Conservation (phyloP, 2,329 filamentous ascomycete genomes). For the Fusarium luffae region DNA sequence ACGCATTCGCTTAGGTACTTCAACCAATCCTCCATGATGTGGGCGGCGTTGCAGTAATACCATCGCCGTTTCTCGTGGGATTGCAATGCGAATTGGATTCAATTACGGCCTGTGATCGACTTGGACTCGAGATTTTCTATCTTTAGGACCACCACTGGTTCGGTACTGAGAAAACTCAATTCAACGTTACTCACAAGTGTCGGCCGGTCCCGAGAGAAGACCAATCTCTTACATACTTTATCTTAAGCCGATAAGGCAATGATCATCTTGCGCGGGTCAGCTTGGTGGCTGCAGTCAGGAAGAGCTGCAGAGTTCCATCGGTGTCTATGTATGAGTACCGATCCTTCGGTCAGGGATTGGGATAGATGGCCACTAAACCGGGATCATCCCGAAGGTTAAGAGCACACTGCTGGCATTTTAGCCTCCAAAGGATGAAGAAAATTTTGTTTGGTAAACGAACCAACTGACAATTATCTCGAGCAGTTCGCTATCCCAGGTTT, state of each 20-base stretch:
- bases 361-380: conserved; percentile 23
- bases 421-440: neutral
- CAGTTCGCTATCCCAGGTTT: neutral
- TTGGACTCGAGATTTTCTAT: conserved; percentile 25
- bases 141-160: conserved; percentile 11
- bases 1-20: conserved; percentile 1
- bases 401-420: conserved; percentile 8
- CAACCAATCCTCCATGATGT: neutral
- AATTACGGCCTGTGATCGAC: neutral
- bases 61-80: neutral
- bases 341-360: conserved; percentile 41
- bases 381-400: conserved; percentile 25
- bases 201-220: conserved; percentile 42
- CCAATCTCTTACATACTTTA: conserved; percentile 27
- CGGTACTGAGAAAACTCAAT: conserved; percentile 35
- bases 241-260: conserved; percentile 37
- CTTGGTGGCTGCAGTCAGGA: conserved; percentile 30
- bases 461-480: conserved; percentile 1
- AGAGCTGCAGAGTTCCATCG: conserved; percentile 42
- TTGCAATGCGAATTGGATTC: neutral
- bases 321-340: conserved; percentile 33
- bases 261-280: conserved; percentile 37
- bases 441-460: neutral
- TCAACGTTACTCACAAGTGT: conserved; percentile 34
- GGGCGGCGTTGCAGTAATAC: neutral